A percentile compares a stretch with the other conserved stretches of the same genome.
Evolutionary conservation across 2,329 filamentous ascomycete species (phyloP).

Genomic region (Cephalotrichum gorgonifer): DNA sequence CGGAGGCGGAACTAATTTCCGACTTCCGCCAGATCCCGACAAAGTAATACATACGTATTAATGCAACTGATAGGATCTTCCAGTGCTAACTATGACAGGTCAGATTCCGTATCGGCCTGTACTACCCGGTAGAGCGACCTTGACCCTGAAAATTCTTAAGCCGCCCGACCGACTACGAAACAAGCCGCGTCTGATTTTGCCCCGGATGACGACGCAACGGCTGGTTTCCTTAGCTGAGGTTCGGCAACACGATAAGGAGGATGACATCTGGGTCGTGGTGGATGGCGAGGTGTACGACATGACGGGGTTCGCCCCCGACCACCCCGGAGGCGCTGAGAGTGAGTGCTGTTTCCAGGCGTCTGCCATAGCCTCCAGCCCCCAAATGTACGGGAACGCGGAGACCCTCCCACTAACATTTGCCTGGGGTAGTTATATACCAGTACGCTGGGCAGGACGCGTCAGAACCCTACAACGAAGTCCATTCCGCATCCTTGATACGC

Average conservation of each 20-base stretch:
- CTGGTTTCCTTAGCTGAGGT: too few relatives aligned
- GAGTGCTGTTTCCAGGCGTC: conserved; percentile 1
- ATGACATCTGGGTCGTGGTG: conserved; percentile 57
- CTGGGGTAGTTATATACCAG: conserved; percentile 13
- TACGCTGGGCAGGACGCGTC: conserved; percentile 16
- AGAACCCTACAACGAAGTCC: conserved; percentile 12
- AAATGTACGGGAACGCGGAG: background rate
- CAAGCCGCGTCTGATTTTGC: too few relatives aligned
- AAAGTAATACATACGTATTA: too few relatives aligned
- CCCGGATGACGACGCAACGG: too few relatives aligned
- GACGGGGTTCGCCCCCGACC: conserved; percentile 12
- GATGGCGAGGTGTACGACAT: conserved; percentile 54
- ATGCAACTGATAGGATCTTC: too few relatives aligned
- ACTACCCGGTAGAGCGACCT: too few relatives aligned
- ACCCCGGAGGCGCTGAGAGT: conserved; percentile 12
- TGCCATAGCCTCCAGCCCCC: background rate
- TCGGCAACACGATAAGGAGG: conserved; percentile 33
- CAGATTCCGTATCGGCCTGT: too few relatives aligned
- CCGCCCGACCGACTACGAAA: too few relatives aligned
- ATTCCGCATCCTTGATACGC: conserved; percentile 12
- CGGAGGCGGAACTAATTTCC: too few relatives aligned
- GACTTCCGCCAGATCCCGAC: too few relatives aligned
- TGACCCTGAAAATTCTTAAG: too few relatives aligned
- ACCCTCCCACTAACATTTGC: background rate
- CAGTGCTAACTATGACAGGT: too few relatives aligned